Conservation (phyloP, 2,329 filamentous ascomycete genomes). For the Aspergillus ochraceoroseus region DNA sequence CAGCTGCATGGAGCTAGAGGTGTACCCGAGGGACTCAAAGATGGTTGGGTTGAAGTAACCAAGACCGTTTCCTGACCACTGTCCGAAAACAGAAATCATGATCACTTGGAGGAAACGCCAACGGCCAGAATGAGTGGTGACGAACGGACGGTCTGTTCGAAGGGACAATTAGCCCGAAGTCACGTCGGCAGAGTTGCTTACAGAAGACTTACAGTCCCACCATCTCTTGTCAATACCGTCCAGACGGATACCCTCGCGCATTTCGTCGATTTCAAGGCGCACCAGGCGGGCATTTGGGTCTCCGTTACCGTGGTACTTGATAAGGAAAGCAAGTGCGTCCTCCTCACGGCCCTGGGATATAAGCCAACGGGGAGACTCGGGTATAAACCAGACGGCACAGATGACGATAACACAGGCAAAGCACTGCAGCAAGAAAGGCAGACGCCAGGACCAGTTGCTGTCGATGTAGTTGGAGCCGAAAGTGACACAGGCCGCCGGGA, state of each 20-base stretch:
- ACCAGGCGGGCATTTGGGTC: slow-evolving; percentile 26
- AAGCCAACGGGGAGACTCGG: slow-evolving; percentile 19
- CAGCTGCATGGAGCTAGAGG: slow-evolving; percentile 11
- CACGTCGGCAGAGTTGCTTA: too few relatives aligned
- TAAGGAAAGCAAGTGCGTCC: slow-evolving; percentile 23
- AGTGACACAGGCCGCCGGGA: slow-evolving; percentile 49
- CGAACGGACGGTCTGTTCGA: not conserved
- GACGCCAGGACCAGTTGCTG: slow-evolving; percentile 54
- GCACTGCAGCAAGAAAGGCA: slow-evolving; percentile 63
- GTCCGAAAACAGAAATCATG: slow-evolving; percentile 11
- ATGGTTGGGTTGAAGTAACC: slow-evolving; percentile 13
- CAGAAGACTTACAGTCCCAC: too few relatives aligned
- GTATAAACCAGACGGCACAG: slow-evolving; percentile 55
- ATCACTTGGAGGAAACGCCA: slow-evolving; percentile 10
- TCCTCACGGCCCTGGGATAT: slow-evolving; percentile 24
- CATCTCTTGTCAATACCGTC: slow-evolving; percentile 48
- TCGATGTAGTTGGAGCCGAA: slow-evolving; percentile 46
- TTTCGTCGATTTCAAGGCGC: slow-evolving; percentile 27
- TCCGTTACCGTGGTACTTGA: slow-evolving; percentile 29
- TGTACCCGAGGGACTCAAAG: slow-evolving; percentile 7
- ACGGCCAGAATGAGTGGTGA: slow-evolving; percentile 1
- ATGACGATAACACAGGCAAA: slow-evolving; percentile 56
- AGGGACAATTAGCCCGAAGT: too few relatives aligned
- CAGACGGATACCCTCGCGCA: slow-evolving; percentile 39
- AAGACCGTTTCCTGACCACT: slow-evolving; percentile 12